Evolutionary conservation across 139 green algal genomes (phyloP).

Genomic region (Marvania coccoides): DNA sequence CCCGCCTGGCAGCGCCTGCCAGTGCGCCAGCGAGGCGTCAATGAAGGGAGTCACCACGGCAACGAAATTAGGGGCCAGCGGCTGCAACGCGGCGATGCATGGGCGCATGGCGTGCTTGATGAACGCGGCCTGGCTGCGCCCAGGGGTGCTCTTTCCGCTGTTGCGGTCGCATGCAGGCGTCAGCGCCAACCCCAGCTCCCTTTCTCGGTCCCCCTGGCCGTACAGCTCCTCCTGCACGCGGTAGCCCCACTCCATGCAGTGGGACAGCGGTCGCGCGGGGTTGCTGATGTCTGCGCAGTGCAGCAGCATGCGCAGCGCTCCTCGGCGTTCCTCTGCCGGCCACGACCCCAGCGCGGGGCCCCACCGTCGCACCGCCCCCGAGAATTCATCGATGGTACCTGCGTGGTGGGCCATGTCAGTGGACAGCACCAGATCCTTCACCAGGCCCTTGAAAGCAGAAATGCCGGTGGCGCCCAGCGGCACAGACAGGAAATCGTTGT

Average conservation of each 20-base stretch:
- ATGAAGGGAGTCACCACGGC: constrained; percentile 5
- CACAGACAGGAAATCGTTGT: constrained; percentile 37
- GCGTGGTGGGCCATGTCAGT: constrained; percentile 53
- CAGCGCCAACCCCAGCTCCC: constrained; percentile 40
- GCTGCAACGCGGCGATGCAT: constrained; percentile 17
- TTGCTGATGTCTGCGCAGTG: constrained; percentile 62
- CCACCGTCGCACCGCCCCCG: constrained; percentile 11
- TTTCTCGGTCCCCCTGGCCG: constrained; percentile 53
- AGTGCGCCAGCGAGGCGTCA: constrained; percentile 5
- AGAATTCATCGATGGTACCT: constrained; percentile 22
- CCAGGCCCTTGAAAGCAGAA: constrained; percentile 24
- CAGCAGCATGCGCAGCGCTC: constrained; percentile 43
- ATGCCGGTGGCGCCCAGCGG: constrained; percentile 23
- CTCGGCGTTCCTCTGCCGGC: constrained; percentile 21
- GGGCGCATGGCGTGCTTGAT: constrained; percentile 40
- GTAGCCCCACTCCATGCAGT: constrained; percentile 28
- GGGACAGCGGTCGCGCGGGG: constrained; percentile 32
- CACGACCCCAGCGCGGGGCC: constrained; percentile 25
- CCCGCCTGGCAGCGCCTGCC: neutral
- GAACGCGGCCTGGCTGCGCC: constrained; percentile 56
- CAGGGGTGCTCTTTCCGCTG: constrained; percentile 47
- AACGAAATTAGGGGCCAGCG: constrained; percentile 31
- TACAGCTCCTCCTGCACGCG: constrained; percentile 43
- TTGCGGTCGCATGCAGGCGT: constrained; percentile 63
- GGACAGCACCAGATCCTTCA: constrained; percentile 51